Base-by-base conservation (phyloP, 1,284 basidiomycete genomes). In the Microbotryomycetes sp. region DNA sequence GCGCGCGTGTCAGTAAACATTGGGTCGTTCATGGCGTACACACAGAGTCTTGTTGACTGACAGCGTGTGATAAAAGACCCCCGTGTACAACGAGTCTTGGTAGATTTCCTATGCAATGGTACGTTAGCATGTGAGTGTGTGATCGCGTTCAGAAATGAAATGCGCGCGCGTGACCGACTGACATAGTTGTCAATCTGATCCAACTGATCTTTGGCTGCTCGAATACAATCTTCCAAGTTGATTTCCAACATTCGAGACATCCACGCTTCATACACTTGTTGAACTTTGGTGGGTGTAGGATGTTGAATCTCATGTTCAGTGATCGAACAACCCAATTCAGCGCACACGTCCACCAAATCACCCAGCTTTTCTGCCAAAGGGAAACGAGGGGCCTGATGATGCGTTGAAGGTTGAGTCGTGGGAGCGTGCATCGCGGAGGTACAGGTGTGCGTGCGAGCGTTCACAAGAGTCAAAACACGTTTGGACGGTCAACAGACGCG, bases 41-140 rank as follows among this genome's bases (percentile, higher is more conserved):
- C 36, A 42, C 36, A 42, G 19, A n/a, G n/a, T n/a, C n/a, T n/a
- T n/a, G n/a, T n/a, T n/a, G 25, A 49, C 60, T 22, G 16, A 69
- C 69, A 70, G 46, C 1, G 67, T 49, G 29, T 53, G 50, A 19
- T 46, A 23, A 32, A 70, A 65, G 5, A 66, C 63, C 14, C 67
- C 69, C 16, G 62, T 54, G 54, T 65, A 67, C 53, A 69, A 56
- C 3, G 63, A 62, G n/a, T 69, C 67, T 26, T 62, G 63, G 54
- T 65, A 61, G 48, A 67, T 60, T 30, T 65, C 67, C 65, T 66
- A 55, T 46, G 6, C 3, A 16, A 23, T 15, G 6, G 22, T 1
- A 28, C 23, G 50, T 25, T 30, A 19, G n/a, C 50, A 30, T 26
- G 47, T 49, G 15, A 52, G 50, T 52, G n/a, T 7, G 25, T 23